A percentile compares a stretch with the other conserved stretches of the same genome.
Evolutionary conservation across 345 rosid species (phyloP).

Genomic region (Populus nigra): DNA sequence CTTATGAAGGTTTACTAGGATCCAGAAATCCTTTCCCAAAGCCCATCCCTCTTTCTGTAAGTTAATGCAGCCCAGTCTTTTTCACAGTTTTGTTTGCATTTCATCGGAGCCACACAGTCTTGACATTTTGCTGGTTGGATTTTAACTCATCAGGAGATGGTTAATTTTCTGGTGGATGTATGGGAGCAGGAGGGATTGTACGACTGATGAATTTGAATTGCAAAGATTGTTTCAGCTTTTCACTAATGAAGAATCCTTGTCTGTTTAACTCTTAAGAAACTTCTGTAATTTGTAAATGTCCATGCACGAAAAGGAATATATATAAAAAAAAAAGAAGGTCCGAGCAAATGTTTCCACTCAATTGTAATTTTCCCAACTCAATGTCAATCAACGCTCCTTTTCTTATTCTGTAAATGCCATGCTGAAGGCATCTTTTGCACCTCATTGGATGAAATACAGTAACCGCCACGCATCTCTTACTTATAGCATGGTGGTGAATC

Average conservation of each 20-base stretch:
- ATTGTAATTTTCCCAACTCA: conserved; percentile 7
- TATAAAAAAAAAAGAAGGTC: background rate
- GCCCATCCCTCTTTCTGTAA: conserved; percentile 72
- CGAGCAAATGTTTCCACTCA: conserved; percentile 4
- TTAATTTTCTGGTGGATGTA: conserved; percentile 27
- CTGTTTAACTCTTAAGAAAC: background rate
- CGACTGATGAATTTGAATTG: conserved; percentile 16
- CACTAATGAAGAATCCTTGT: background rate
- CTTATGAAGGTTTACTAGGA: conserved; percentile 62
- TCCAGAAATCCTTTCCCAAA: conserved; percentile 55
- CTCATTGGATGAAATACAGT: background rate
- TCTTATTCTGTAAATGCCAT: background rate
- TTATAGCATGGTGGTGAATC: background rate
- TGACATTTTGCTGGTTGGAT: conserved; percentile 1
- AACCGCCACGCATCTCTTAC: background rate
- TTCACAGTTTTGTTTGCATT: background rate
- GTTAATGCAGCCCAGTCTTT: conserved; percentile 8
- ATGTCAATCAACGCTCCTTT: background rate
- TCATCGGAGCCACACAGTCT: background rate
- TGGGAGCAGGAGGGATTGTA: conserved; percentile 37
- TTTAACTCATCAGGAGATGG: conserved; percentile 24
- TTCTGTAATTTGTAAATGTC: conserved; percentile 26
- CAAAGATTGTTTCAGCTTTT: background rate
- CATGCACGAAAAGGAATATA: background rate
- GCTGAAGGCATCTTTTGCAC: background rate